phyloP scores from a whole-genome alignment of 495 filamentous ascomycete genomes.

The Penicillium cinerascens region DNA sequence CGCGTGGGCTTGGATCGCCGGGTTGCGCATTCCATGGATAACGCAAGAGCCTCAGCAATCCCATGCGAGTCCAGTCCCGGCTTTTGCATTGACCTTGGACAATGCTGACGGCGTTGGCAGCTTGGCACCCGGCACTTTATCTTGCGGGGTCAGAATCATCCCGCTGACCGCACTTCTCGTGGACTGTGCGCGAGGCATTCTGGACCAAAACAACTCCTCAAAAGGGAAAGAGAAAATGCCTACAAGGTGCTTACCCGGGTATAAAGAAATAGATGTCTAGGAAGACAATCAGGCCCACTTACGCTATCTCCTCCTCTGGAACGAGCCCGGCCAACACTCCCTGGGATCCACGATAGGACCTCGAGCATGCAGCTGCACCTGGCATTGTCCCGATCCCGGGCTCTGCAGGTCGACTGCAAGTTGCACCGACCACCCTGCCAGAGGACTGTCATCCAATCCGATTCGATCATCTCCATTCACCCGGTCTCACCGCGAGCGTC shows the following conservation, averaged over 20 bases:
- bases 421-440: not conserved
- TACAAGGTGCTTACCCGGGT: too few relatives aligned
- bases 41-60: too few relatives aligned
- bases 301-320: too few relatives aligned
- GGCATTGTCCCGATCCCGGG: not conserved
- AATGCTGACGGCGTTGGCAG: not conserved
- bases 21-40: too few relatives aligned
- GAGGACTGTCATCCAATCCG: not conserved
- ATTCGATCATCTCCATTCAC: conserved; percentile 3
- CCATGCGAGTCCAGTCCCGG: too few relatives aligned
- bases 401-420: not conserved
- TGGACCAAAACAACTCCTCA: too few relatives aligned
- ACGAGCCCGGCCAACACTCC: not conserved
- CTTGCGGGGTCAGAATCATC: not conserved
- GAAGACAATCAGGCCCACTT: too few relatives aligned
- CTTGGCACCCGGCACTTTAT: not conserved
- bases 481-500: conserved; percentile 12
- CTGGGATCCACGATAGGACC: not conserved
- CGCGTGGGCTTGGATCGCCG: too few relatives aligned
- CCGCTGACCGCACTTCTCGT: not conserved
- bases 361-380: not conserved
- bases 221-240: too few relatives aligned
- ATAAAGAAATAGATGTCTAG: too few relatives aligned
- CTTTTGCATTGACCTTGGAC: not conserved
- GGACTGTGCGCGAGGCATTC: not conserved